Conservation (phyloP, 768 basidiomycete genomes). For the Podaxis rugospora region DNA sequence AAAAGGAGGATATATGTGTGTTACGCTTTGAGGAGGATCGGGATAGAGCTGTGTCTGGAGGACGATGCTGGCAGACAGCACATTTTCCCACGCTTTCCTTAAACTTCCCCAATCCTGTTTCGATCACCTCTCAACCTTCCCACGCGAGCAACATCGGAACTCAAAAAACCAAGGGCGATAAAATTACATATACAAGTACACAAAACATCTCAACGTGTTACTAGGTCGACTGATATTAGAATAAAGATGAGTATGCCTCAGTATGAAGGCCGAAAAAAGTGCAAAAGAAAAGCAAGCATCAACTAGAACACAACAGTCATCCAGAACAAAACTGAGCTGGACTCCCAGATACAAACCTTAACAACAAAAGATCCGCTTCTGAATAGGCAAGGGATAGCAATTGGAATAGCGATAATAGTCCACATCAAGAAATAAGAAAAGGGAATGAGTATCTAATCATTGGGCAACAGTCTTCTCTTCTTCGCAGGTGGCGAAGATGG, state of each 20-base stretch:
- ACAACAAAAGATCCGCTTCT: conserved; percentile 13
- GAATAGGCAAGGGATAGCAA: conserved; percentile 13
- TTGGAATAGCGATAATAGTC: conserved; percentile 7
- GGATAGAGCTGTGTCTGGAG: conserved; percentile 11
- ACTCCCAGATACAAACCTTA: conserved; percentile 5
- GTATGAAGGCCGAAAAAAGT: background rate
- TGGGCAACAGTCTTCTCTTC: conserved; percentile 40
- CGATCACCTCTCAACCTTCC: conserved; percentile 2
- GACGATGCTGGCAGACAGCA: conserved; percentile 6
- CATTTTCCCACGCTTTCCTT: conserved; percentile 9
- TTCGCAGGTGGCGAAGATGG: conserved; percentile 39
- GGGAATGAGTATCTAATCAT: background rate
- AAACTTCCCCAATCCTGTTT: background rate
- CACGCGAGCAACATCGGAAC: background rate
- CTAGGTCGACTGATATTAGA: conserved; percentile 3
- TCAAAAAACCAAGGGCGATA: background rate
- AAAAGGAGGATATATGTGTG: conserved; percentile 3
- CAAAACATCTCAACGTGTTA: conserved; percentile 2
- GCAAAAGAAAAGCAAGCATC: conserved; percentile 11
- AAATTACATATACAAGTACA: conserved; percentile 12
- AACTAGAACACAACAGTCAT: conserved; percentile 11
- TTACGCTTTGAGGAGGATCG: background rate
- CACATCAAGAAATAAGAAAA: conserved; percentile 1
- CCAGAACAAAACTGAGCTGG: conserved; percentile 2
- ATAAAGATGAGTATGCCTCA: background rate